Base-by-base conservation (phyloP, 768 basidiomycete genomes). In the Leccinum aurantiacum region DNA sequence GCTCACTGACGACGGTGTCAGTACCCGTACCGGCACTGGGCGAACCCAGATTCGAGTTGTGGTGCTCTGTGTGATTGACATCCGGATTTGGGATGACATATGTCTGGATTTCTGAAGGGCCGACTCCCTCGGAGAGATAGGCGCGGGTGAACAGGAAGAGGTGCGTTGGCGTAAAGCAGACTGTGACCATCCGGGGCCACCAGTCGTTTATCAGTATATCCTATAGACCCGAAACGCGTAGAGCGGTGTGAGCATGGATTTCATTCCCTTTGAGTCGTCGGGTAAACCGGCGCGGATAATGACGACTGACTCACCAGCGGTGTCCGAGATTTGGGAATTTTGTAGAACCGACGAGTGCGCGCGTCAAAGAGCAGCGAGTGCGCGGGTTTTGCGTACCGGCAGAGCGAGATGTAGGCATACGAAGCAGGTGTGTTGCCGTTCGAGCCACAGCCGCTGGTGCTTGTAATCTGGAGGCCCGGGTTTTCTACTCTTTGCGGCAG, bases 341-440 rank as follows among this genome's bases (percentile, higher is more conserved):
- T 69, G 60, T 61, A 61, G 54, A 66, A 67, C n/a, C 27, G 62
- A 37, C 64, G 57, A 31, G 6, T 29, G 13, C 25, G 41, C 5
- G 57, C 47, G 56, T 67, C 61, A 38, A 67, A 67, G 13, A 69
- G n/a, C 29, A 69, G 24, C 0, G 64, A 58, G 9, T 63, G 54
- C 19, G 35, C 52, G 22, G 60, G 67, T 19, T 57, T 57, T 25
- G 25, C 58, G 7, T 52, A 9, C 3, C 54, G 8, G 49, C 51
- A 54, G 41, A 69, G 58, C 24, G 62, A 61, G 49, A 69, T 35
- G 8, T 62, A 61, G 6, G 33, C 62, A 17, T 64, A 69, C 15
- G 17, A 38, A 17, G 15, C 15, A 1, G 67, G 65, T 17, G 58
- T 54, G 1, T 60, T 57, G 8, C 54, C 60, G 38, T 38, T 38